phyloP scores from a whole-genome alignment of 768 basidiomycete species.

The Filobasidium wieringae region DNA sequence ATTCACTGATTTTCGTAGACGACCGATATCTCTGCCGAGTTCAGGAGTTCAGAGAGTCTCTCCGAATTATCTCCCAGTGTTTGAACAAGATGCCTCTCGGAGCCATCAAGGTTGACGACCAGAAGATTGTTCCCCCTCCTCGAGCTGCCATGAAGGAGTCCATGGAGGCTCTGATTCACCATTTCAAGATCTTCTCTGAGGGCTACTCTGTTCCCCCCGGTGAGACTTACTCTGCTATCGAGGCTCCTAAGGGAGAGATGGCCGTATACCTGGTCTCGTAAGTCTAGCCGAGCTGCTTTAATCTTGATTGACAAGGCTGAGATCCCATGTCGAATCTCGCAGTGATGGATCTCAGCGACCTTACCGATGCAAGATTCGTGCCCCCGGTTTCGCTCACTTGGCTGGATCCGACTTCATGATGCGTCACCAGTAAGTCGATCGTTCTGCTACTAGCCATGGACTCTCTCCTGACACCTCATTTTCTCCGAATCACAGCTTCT shows the following conservation, averaged over 20 bases:
- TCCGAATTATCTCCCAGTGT: constrained; percentile 80
- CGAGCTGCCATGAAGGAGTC: constrained; percentile 98
- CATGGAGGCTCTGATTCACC: constrained; percentile 96
- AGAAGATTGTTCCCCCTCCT: constrained; percentile 92
- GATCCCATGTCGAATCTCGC: background rate
- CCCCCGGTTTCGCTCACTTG: constrained; percentile 89
- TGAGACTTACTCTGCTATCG: constrained; percentile 93
- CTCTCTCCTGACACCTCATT: constrained; percentile 17
- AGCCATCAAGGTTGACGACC: constrained; percentile 86
- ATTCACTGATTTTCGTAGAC: constrained; percentile 36
- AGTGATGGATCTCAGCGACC: constrained; percentile 92
- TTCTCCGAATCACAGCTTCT: constrained; percentile 52
- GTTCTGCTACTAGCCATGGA: background rate
- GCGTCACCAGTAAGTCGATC: constrained; percentile 26
- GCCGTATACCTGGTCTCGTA: constrained; percentile 93
- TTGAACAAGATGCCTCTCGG: constrained; percentile 95
- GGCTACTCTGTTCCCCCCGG: constrained; percentile 83
- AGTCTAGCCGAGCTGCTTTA: constrained; percentile 31
- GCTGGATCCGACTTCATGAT: constrained; percentile 95
- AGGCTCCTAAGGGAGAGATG: constrained; percentile 99
- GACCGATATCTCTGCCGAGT: constrained; percentile 95
- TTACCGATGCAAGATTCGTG: constrained; percentile 93
- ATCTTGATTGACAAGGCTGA: background rate
- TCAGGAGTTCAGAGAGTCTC: constrained; percentile 91
- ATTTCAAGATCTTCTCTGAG: constrained; percentile 98